phyloP scores from a whole-genome alignment of 2,329 filamentous ascomycete genomes.

The Nemania bipapillata region DNA sequence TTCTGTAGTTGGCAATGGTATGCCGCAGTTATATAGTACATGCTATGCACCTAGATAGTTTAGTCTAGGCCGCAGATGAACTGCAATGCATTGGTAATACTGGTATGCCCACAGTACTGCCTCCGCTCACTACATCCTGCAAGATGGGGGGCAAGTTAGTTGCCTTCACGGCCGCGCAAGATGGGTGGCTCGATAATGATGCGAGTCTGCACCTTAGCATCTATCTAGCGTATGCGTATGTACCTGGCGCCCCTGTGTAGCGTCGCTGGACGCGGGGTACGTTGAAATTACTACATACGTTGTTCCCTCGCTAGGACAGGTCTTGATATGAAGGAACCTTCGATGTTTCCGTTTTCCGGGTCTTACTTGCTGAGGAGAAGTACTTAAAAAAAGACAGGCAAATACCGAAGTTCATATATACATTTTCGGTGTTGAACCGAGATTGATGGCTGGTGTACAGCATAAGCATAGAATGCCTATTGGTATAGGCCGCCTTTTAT shows the following conservation, averaged over 20 bases:
- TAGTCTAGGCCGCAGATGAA: slow-evolving; percentile 12
- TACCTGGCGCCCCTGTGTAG: not conserved
- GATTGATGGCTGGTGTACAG: not conserved
- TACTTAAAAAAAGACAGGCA: not conserved
- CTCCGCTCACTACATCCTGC: slow-evolving; percentile 1
- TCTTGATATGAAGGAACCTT: not conserved
- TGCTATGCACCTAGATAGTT: not conserved
- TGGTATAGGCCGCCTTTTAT: not conserved
- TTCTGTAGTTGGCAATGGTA: no score
- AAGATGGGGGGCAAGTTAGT: not conserved
- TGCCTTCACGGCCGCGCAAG: not conserved
- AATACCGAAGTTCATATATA: no score
- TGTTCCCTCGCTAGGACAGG: not conserved
- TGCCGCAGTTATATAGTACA: no score
- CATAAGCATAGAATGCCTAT: not conserved
- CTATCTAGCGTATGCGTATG: not conserved
- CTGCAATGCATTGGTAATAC: slow-evolving; percentile 22
- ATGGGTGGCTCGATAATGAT: slow-evolving; percentile 17
- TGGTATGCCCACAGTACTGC: no score
- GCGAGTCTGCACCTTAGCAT: not conserved
- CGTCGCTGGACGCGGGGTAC: slow-evolving; percentile 22
- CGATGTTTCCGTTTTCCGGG: not conserved
- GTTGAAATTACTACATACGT: slow-evolving; percentile 13
- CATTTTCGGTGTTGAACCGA: slow-evolving; percentile 10
- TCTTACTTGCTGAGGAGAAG: not conserved